phyloP scores from a whole-genome alignment of 768 basidiomycete species.

The Ephemerocybe angulata region DNA sequence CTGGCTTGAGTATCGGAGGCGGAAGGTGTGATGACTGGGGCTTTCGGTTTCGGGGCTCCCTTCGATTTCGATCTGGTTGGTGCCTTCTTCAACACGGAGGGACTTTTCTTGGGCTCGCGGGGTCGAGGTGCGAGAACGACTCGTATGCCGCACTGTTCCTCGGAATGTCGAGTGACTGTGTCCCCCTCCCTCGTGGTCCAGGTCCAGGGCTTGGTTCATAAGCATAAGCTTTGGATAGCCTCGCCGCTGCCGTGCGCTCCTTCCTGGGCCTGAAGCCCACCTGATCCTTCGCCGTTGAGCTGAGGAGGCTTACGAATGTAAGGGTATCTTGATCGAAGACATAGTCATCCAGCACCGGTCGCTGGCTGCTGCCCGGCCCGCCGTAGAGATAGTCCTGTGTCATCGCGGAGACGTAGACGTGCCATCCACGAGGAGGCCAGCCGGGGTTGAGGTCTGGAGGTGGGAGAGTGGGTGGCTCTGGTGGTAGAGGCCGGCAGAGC shows the following conservation, averaged over 20 bases:
- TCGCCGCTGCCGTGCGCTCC: background rate
- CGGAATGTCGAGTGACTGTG: background rate
- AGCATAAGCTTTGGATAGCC: background rate
- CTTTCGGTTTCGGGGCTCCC: too few relatives aligned
- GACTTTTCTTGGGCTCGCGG: background rate
- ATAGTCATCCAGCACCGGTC: conserved; percentile 1
- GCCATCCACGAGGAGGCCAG: conserved; percentile 7
- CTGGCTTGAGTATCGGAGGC: too few relatives aligned
- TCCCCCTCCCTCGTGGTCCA: background rate
- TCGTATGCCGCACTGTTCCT: background rate
- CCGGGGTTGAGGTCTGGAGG: background rate
- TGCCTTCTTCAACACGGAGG: background rate
- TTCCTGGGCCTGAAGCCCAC: background rate
- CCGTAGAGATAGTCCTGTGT: background rate
- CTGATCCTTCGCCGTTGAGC: background rate
- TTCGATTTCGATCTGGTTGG: too few relatives aligned
- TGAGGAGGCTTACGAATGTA: background rate
- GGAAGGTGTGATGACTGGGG: too few relatives aligned
- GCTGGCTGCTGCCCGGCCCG: background rate
- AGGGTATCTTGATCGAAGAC: conserved; percentile 7
- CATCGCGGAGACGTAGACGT: conserved; percentile 7
- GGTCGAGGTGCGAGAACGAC: background rate
- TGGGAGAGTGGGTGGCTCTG: background rate
- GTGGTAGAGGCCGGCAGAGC: background rate
- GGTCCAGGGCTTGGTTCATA: background rate